Conservation (phyloP, 73 alveolate genomes). For the Breviolum minutum region DNA sequence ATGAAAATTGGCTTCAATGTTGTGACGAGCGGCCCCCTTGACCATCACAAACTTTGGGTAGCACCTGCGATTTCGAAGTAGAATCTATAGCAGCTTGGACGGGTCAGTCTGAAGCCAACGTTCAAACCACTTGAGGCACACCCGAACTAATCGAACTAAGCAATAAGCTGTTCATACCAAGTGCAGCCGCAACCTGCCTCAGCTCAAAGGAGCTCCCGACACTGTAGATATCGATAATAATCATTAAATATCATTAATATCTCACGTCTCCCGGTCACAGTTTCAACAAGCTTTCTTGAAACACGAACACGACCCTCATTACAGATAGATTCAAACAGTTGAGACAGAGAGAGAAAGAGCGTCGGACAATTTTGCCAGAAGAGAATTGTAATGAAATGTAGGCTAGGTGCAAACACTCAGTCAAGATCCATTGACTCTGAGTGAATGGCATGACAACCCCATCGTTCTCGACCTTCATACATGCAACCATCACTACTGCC, state of each 20-base stretch:
- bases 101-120: too few relatives aligned
- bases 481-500: conserved; percentile 83
- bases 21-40: not conserved
- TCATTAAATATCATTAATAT: too few relatives aligned
- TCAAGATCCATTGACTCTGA: not conserved
- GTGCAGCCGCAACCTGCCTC: conserved; percentile 64
- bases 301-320: not conserved
- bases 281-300: not conserved
- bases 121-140: too few relatives aligned
- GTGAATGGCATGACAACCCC: conserved; percentile 72
- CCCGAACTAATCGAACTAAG: not conserved
- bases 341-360: not conserved
- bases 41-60: conserved; percentile 73
- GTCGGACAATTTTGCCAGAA: not conserved
- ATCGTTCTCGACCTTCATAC: conserved; percentile 62
- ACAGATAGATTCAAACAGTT: too few relatives aligned
- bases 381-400: too few relatives aligned
- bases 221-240: too few relatives aligned
- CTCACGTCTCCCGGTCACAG: too few relatives aligned
- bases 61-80: conserved; percentile 29
- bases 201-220: not conserved
- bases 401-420: not conserved
- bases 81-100: not conserved
- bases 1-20: not conserved
- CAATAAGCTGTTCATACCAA: conserved; percentile 66